A percentile compares a stretch with the other conserved stretches of the same genome.
Conservation (phyloP, 1,284 basidiomycete species). For the Lentinula novae-zelandiae region DNA sequence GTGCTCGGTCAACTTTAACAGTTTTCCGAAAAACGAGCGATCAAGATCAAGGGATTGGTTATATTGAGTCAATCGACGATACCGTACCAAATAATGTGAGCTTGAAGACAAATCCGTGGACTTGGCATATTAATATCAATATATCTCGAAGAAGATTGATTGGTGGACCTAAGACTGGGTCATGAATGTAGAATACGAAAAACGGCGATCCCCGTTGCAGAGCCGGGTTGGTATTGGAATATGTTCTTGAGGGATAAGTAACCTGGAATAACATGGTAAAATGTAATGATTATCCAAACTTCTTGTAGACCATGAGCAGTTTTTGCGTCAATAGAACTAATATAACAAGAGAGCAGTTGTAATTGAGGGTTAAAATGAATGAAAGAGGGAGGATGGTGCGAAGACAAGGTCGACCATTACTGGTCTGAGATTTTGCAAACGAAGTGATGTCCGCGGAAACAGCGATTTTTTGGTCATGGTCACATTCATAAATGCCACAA, state of each 20-base stretch:
- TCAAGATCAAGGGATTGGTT: not conserved
- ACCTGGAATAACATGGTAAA: too few relatives aligned
- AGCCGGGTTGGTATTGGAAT: not conserved
- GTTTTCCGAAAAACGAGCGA: not conserved
- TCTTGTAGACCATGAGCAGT: not conserved
- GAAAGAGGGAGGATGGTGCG: too few relatives aligned
- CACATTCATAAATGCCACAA: not conserved
- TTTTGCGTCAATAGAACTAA: not conserved
- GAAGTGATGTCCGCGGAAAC: not conserved
- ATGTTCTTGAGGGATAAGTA: not conserved
- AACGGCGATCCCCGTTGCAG: not conserved
- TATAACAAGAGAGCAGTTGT: not conserved
- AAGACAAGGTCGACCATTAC: too few relatives aligned
- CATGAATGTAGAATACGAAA: not conserved
- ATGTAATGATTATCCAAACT: too few relatives aligned
- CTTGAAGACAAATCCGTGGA: slow-evolving; percentile 1
- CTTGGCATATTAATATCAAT: not conserved
- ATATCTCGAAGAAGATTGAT: not conserved
- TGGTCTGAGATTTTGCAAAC: too few relatives aligned
- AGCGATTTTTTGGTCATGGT: not conserved
- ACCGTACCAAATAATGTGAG: not conserved
- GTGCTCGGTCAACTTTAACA: not conserved
- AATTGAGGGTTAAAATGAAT: too few relatives aligned
- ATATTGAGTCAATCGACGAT: not conserved
- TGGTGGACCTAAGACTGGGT: not conserved